These are phyloP conservation scores for Lentinula detonsa DNA, from an alignment of 768 basidiomycete genomes.

Conservation along the genomic window DNA sequence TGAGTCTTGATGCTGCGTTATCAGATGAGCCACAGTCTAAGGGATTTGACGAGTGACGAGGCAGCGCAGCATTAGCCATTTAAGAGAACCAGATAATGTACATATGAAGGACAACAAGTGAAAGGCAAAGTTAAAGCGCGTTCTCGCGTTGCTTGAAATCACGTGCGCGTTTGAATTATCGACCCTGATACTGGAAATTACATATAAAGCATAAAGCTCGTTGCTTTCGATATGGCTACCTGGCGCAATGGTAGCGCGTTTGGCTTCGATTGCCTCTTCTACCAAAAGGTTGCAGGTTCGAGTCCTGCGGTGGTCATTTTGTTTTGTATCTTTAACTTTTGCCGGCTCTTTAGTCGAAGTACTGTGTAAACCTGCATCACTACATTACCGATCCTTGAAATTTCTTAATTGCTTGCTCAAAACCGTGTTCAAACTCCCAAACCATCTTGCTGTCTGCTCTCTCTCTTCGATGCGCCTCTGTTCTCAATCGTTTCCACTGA, in stretches of 20 bases:
- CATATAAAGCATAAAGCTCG: no score
- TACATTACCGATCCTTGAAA: not conserved
- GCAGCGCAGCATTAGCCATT: conserved; percentile 41
- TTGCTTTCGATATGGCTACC: no score
- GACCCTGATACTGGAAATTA: not conserved
- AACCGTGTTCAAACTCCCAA: conserved; percentile 47
- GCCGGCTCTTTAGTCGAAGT: no score
- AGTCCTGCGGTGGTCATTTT: conserved; percentile 84
- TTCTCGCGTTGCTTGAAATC: no score
- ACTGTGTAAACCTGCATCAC: not conserved
- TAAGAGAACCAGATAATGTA: not conserved
- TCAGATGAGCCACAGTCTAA: conserved; percentile 65
- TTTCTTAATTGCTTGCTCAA: conserved; percentile 42
- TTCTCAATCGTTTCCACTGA: conserved; percentile 48
- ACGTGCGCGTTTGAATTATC: no score
- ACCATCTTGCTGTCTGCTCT: conserved; percentile 65
- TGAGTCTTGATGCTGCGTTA: conserved; percentile 16
- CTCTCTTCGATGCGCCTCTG: conserved; percentile 34
- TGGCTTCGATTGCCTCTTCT: conserved; percentile 72
- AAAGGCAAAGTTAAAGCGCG: no score
- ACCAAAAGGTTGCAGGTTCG: conserved; percentile 97
- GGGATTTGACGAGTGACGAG: conserved; percentile 72
- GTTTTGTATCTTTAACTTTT: not conserved
- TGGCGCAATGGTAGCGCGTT: conserved; percentile 95
- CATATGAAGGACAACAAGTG: not conserved